Percentiles rank a stretch among this genome's conserved stretches.
phyloP scores from a whole-genome alignment of 495 filamentous ascomycete species.

The Penicillium goetzii region DNA sequence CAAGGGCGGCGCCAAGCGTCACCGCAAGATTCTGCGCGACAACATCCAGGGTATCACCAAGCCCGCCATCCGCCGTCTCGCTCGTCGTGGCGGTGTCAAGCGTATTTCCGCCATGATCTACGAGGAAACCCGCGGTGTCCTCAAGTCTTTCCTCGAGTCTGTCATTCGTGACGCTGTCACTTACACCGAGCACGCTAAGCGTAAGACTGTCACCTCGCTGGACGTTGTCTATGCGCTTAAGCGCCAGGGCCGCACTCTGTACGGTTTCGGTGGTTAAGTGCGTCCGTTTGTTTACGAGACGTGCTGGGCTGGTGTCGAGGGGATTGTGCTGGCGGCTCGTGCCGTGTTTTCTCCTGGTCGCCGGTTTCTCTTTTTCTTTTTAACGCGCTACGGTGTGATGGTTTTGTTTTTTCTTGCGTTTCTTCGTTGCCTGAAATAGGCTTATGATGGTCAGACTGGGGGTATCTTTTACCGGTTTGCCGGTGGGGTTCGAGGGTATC shows the following conservation, averaged over 20 bases:
- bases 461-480: not conserved
- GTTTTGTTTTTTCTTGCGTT: conserved; percentile 24
- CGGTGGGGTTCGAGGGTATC: conserved; percentile 16
- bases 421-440: not conserved
- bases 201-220: conserved; percentile 94
- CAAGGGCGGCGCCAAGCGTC: conserved; percentile 98
- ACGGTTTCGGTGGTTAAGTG: conserved; percentile 96
- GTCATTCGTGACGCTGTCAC: conserved; percentile 93
- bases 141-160: conserved; percentile 67
- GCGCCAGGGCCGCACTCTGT: conserved; percentile 93
- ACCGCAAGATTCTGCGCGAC: conserved; percentile 99
- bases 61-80: conserved; percentile 71
- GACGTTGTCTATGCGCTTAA: conserved; percentile 96
- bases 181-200: conserved; percentile 96
- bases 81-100: conserved; percentile 65
- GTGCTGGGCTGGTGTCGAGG: not conserved
- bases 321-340: not conserved
- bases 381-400: conserved; percentile 38
- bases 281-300: conserved; percentile 10
- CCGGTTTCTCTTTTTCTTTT: conserved; percentile 13
- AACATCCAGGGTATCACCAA: conserved; percentile 92
- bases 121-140: conserved; percentile 69
- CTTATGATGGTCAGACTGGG: conserved; percentile 6
- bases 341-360: not conserved
- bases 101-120: conserved; percentile 73